Evolutionary conservation across 176 grass and related monocot genomes (phyloP), one percentile per base, ranked within the genome.

Genomic region (Ensete ventricosum): DNA sequence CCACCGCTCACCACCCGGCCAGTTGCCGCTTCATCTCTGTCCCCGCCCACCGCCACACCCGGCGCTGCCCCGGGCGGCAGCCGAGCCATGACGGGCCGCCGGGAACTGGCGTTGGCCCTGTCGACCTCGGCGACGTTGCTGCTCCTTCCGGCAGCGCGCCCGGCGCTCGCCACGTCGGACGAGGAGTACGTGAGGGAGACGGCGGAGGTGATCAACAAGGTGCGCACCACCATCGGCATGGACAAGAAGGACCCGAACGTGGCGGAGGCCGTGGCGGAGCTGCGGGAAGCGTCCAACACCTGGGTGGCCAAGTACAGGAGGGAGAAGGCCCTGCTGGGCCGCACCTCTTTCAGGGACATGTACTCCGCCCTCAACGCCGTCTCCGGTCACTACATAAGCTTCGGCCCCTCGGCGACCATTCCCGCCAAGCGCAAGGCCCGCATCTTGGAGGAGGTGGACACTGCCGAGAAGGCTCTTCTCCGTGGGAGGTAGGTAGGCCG

Each of bases 351-450:
- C 86, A 77, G 96, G 69, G 96, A 99, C 78, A 95, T 95, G 83
- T 99, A 99, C 82, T 95, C 96, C 24, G 96, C 96, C 54, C 82
- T 99, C 77, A 99, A 99, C 78, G 96, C 96, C 75, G 88, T 95
- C 14, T 99, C 96, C 1, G 96, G 90, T 14, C 96, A 99, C 84
- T 99, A 99, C 87, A 88, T 99, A 87, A 95, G 96, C 85, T 99
- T 99, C 78, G 96, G 96, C 78, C 91, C 96, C 81, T 95, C 88
- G 1, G 96, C 91, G 48, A 84, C 96, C 76, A 99, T 99, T 79
- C 96, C 91, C 11, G 77, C 85, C 73, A 99, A 99, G 91, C 96
- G 96, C 81, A 90, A 90, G 82, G 73, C 87, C 1, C 86, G 96
- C 81, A 95, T 99, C 83, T 82, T 99, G 72, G 96, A 99, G 86